These are phyloP conservation scores for Chlamydomonas eustigma DNA, from an alignment of 139 green algal genomes.

Conservation along the genomic window DNA sequence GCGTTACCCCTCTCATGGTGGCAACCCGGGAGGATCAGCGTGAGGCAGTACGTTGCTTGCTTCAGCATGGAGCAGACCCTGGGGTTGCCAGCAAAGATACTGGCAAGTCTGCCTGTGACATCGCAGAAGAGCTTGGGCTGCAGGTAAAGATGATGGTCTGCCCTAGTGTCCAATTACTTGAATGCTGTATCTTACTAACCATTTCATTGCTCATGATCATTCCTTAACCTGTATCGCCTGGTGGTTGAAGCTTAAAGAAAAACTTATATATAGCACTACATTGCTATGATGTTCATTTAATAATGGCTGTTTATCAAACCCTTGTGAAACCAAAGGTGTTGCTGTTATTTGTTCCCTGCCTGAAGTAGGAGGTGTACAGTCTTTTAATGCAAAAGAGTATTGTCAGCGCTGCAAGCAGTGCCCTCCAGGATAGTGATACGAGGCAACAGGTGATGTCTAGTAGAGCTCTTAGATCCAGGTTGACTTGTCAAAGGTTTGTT, in stretches of 20 bases:
- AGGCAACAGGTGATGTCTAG: not conserved
- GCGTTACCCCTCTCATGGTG: not conserved
- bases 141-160: not conserved
- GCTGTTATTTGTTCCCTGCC: not conserved
- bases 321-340: not conserved
- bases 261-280: too few species aligned
- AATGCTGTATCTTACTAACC: not conserved
- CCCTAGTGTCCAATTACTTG: not conserved
- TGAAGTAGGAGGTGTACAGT: not conserved
- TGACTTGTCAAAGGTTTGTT: not conserved
- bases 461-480: not conserved
- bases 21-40: not conserved
- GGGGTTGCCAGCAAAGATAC: not conserved
- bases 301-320: too few species aligned
- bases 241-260: too few species aligned
- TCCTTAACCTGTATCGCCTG: not conserved
- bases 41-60: slow-evolving; percentile 1
- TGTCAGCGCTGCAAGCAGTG: not conserved
- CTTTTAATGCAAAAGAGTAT: not conserved
- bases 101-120: not conserved
- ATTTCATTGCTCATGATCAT: not conserved
- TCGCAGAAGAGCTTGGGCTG: not conserved
- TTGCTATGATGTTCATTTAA: too few species aligned
- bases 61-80: not conserved
- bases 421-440: not conserved